Evolutionary conservation across 2,329 filamentous ascomycete species (phyloP).

Genomic region (Apiospora hydei): DNA sequence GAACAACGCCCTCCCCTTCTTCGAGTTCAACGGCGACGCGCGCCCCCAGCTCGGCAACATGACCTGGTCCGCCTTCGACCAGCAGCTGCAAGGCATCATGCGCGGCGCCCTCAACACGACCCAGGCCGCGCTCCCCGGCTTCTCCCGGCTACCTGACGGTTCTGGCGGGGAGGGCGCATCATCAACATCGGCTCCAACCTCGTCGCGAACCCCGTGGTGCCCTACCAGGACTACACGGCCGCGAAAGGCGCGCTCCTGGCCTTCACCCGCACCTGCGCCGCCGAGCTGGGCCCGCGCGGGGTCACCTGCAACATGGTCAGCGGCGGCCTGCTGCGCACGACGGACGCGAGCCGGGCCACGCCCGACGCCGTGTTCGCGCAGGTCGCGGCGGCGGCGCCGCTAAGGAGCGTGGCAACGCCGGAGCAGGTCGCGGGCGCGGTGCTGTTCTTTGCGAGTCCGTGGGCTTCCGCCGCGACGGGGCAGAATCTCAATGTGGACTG

Average conservation of each 20-base stretch:
- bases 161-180: slow-evolving; percentile 18
- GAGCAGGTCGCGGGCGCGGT: slow-evolving; percentile 25
- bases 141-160: not conserved
- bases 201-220: slow-evolving; percentile 27
- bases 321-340: slow-evolving; percentile 23
- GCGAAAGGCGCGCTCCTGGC: slow-evolving; percentile 27
- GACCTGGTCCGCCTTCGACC: slow-evolving; percentile 24
- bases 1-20: slow-evolving; percentile 25
- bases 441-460: slow-evolving; percentile 27
- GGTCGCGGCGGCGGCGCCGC: slow-evolving; percentile 21
- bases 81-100: slow-evolving; percentile 22
- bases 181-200: slow-evolving; percentile 28
- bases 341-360: slow-evolving; percentile 25
- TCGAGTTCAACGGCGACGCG: slow-evolving; percentile 25
- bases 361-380: slow-evolving; percentile 23
- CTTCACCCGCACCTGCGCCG: slow-evolving; percentile 26
- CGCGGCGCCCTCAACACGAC: slow-evolving; percentile 26
- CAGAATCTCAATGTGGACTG: slow-evolving; percentile 27
- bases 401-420: slow-evolving; percentile 22
- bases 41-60: slow-evolving; percentile 16
- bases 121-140: not conserved
- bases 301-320: slow-evolving; percentile 26
- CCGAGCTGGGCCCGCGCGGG: slow-evolving; percentile 22
- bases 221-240: slow-evolving; percentile 28
- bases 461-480: slow-evolving; percentile 23